Conservation (phyloP, 2,329 filamentous ascomycete genomes). For the Xylaria sp. region DNA sequence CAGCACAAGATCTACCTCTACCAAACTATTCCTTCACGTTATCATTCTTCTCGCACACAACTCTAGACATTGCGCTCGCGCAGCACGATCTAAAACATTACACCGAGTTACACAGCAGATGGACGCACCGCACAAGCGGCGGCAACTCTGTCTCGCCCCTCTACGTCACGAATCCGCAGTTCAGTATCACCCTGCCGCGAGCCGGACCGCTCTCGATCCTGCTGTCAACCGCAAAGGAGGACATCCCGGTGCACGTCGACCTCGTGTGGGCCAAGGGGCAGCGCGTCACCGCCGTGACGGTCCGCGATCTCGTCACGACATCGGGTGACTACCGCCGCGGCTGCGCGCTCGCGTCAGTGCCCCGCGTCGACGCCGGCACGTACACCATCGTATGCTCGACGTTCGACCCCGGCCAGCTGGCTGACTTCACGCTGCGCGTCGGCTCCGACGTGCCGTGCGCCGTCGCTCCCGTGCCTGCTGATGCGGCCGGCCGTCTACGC, state of each 20-base stretch:
- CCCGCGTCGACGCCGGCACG: constrained; percentile 71
- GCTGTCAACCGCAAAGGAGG: constrained; percentile 69
- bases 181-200: constrained; percentile 69
- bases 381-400: constrained; percentile 94
- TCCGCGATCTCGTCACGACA: constrained; percentile 81
- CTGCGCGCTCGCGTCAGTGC: constrained; percentile 75
- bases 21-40: constrained; percentile 86
- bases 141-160: constrained; percentile 81
- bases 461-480: constrained; percentile 72
- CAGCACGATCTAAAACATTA: constrained; percentile 67
- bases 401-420: constrained; percentile 82
- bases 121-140: constrained; percentile 84
- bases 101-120: constrained; percentile 71
- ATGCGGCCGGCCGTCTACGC: constrained; percentile 79
- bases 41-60: constrained; percentile 77
- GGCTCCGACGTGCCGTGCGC: constrained; percentile 68
- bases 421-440: constrained; percentile 80
- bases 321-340: constrained; percentile 91
- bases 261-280: constrained; percentile 81
- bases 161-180: constrained; percentile 92
- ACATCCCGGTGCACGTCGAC: constrained; percentile 85
- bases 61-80: constrained; percentile 71
- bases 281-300: constrained; percentile 74
- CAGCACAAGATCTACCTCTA: constrained; percentile 81
- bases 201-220: constrained; percentile 76